phyloP scores from a whole-genome alignment of 2,329 filamentous ascomycete species.

The Claviceps purpurea region DNA sequence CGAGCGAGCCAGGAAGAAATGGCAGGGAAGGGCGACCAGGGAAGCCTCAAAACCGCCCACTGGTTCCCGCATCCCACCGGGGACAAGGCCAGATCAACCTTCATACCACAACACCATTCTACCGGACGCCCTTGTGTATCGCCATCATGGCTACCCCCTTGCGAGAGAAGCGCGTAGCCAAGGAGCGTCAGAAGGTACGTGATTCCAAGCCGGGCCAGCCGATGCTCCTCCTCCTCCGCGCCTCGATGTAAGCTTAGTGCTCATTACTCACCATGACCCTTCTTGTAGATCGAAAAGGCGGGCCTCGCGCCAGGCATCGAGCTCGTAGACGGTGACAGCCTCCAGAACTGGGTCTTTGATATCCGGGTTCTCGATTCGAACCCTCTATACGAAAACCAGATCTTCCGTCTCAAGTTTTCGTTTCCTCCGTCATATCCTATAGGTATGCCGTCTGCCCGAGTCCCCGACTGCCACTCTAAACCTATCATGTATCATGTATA shows the following conservation, averaged over 20 bases:
- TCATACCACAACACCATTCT: not conserved
- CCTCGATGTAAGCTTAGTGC: not conserved
- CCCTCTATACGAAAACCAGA: slow-evolving; percentile 70
- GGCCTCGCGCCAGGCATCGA: slow-evolving; percentile 57
- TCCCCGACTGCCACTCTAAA: not conserved
- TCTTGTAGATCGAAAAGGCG: slow-evolving; percentile 35
- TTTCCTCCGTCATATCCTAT: slow-evolving; percentile 84
- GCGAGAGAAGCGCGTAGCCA: slow-evolving; percentile 16
- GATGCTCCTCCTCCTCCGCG: not conserved
- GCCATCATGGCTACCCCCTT: slow-evolving; percentile 14
- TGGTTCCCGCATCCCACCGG: not conserved
- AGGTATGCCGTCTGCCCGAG: slow-evolving; percentile 37
- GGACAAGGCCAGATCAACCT: not conserved
- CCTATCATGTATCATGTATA: not conserved
- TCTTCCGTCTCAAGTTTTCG: slow-evolving; percentile 73
- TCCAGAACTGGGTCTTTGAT: slow-evolving; percentile 73
- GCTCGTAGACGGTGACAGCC: slow-evolving; percentile 67
- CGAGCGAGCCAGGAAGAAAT: not conserved
- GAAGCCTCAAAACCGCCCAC: not conserved
- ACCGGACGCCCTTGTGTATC: slow-evolving; percentile 1
- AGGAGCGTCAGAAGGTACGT: slow-evolving; percentile 17
- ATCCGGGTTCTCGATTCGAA: slow-evolving; percentile 84
- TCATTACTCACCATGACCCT: slow-evolving; percentile 8
- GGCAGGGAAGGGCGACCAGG: not conserved
- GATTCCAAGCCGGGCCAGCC: not conserved